phyloP scores from a whole-genome alignment of 2,329 filamentous ascomycete genomes.

The Aspergillus ustus region DNA sequence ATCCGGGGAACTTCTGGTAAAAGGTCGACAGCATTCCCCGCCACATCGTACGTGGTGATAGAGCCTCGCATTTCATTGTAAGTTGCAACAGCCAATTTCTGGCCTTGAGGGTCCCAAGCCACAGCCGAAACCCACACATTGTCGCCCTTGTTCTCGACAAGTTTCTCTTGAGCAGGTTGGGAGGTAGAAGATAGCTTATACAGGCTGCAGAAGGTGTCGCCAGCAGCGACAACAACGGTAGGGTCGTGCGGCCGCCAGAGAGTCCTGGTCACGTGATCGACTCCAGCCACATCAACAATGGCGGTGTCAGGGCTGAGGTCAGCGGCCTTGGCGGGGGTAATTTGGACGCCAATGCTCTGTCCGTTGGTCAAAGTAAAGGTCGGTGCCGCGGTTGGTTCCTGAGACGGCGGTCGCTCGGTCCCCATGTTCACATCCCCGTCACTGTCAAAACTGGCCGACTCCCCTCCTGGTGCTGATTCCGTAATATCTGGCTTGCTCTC shows the following conservation, averaged over 20 bases:
- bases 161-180: slow-evolving; percentile 37
- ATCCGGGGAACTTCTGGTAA: slow-evolving; percentile 51
- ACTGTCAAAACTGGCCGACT: slow-evolving; percentile 40
- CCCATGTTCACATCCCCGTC: slow-evolving; percentile 51
- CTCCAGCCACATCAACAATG: slow-evolving; percentile 43
- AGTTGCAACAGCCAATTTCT: slow-evolving; percentile 52
- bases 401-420: slow-evolving; percentile 27
- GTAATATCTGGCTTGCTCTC: slow-evolving; percentile 32
- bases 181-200: slow-evolving; percentile 46
- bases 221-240: slow-evolving; percentile 46
- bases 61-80: slow-evolving; percentile 48
- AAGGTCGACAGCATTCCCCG: slow-evolving; percentile 50
- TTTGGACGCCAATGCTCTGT: slow-evolving; percentile 53
- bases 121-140: slow-evolving; percentile 48
- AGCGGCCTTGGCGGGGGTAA: slow-evolving; percentile 52
- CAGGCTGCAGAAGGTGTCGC: slow-evolving; percentile 51
- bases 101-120: slow-evolving; percentile 51
- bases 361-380: slow-evolving; percentile 49
- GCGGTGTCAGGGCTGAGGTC: slow-evolving; percentile 52
- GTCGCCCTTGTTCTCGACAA: slow-evolving; percentile 41
- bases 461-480: slow-evolving; percentile 29
- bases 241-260: slow-evolving; percentile 53
- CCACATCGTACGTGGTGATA: slow-evolving; percentile 50
- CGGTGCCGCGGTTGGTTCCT: slow-evolving; percentile 37
- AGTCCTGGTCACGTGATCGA: slow-evolving; percentile 46